Evolutionary conservation across 352 stramenopile genomes (phyloP).

Genomic region (Phytophthora citrophthora): DNA sequence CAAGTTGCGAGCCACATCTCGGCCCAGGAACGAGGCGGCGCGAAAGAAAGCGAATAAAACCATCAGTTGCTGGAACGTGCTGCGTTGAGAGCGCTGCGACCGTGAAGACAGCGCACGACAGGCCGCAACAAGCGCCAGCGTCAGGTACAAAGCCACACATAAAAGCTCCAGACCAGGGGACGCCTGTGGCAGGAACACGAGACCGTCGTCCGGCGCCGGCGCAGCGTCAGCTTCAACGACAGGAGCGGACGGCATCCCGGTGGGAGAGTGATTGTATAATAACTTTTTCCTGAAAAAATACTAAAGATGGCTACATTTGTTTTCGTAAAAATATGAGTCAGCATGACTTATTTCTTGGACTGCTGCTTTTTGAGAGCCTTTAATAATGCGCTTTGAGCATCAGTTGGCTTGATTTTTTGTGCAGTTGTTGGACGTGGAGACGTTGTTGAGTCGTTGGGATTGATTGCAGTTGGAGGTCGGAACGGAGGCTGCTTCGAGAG

Average conservation of each 20-base stretch:
- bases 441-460: not conserved
- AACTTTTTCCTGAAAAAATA: conserved; percentile 1
- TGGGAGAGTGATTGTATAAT: conserved; percentile 3
- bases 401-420: conserved; percentile 15
- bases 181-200: conserved; percentile 68
- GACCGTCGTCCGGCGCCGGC: conserved; percentile 34
- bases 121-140: conserved; percentile 57
- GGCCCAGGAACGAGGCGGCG: conserved; percentile 59
- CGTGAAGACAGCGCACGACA: conserved; percentile 51
- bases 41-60: conserved; percentile 66
- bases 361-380: conserved; percentile 37
- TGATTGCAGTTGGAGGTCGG: not conserved
- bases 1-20: conserved; percentile 47
- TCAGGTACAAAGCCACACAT: conserved; percentile 67
- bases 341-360: not conserved
- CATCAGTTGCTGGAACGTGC: conserved; percentile 80
- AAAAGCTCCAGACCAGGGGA: conserved; percentile 54
- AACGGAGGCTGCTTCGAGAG: conserved; percentile 34
- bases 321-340: not conserved
- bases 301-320: not conserved
- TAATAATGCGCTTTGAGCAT: conserved; percentile 22
- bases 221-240: not conserved
- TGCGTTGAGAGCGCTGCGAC: conserved; percentile 40
- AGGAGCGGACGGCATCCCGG: conserved; percentile 14
- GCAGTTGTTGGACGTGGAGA: conserved; percentile 3